Evolutionary conservation across 768 basidiomycete species (phyloP).

Genomic region (Leucosporidium creatinivorum): DNA sequence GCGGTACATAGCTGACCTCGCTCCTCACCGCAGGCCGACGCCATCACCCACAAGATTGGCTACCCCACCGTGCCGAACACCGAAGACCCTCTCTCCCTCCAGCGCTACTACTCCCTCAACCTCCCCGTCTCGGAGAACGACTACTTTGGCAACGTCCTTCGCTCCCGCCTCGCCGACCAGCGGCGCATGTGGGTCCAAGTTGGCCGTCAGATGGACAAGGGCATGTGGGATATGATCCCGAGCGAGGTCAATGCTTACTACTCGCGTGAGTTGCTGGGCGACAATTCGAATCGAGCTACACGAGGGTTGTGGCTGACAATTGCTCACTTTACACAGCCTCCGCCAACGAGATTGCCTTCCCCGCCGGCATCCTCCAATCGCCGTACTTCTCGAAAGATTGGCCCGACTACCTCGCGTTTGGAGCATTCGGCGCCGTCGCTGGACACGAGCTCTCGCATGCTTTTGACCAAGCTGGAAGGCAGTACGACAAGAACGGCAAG

Average conservation of each 20-base stretch:
- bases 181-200: conserved; percentile 67
- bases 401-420: conserved; percentile 84
- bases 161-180: conserved; percentile 55
- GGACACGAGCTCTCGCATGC: conserved; percentile 88
- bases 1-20: background rate
- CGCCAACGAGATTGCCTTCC: conserved; percentile 70
- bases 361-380: conserved; percentile 78
- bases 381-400: conserved; percentile 82
- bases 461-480: conserved; percentile 55
- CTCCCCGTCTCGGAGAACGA: conserved; percentile 59
- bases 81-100: conserved; percentile 58
- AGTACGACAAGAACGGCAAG: conserved; percentile 85
- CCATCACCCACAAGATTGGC: conserved; percentile 62
- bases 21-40: conserved; percentile 53
- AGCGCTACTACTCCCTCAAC: conserved; percentile 59
- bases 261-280: conserved; percentile 59
- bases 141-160: conserved; percentile 79
- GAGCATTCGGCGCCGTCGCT: conserved; percentile 85
- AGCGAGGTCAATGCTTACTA: conserved; percentile 71
- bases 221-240: conserved; percentile 82
- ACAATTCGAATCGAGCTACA: background rate
- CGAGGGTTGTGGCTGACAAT: background rate
- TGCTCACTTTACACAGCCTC: background rate
- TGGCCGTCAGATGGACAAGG: conserved; percentile 60
- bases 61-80: conserved; percentile 78